Evolutionary conservation across 2,329 filamentous ascomycete species (phyloP).

Genomic region (Botrytis medusae): DNA sequence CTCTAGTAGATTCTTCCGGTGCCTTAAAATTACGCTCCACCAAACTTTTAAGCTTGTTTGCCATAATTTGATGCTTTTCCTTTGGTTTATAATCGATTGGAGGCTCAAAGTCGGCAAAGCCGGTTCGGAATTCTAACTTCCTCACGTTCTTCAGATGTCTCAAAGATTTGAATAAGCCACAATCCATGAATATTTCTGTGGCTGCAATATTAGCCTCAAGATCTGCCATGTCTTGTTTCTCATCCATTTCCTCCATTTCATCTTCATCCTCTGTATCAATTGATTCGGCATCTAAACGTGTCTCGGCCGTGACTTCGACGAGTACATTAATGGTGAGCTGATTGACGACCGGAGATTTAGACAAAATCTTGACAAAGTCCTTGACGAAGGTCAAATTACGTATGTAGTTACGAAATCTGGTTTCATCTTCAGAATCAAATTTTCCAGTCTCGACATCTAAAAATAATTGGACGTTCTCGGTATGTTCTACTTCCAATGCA

Average conservation of each 20-base stretch:
- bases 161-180: slow-evolving; percentile 22
- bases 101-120: slow-evolving; percentile 11
- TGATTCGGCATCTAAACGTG: slow-evolving; percentile 18
- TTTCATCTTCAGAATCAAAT: slow-evolving; percentile 11
- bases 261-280: slow-evolving; percentile 19
- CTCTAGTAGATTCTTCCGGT: slow-evolving; percentile 8
- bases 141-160: slow-evolving; percentile 24
- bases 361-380: slow-evolving; percentile 27
- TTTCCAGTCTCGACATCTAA: slow-evolving; percentile 25
- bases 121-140: slow-evolving; percentile 22
- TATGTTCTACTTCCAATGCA: slow-evolving; percentile 11
- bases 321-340: slow-evolving; percentile 25
- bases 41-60: slow-evolving; percentile 21
- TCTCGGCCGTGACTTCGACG: slow-evolving; percentile 25
- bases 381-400: slow-evolving; percentile 23
- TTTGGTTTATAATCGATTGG: slow-evolving; percentile 22
- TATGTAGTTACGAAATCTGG: slow-evolving; percentile 16
- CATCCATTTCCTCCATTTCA: slow-evolving; percentile 19
- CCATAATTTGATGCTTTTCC: slow-evolving; percentile 22
- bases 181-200: slow-evolving; percentile 28
- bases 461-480: slow-evolving; percentile 17
- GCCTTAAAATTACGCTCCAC: slow-evolving; percentile 26
- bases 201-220: slow-evolving; percentile 24
- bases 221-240: slow-evolving; percentile 16
- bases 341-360: slow-evolving; percentile 18